A percentile compares a stretch with the other conserved stretches of the same genome.
Conservation (phyloP, 2,329 filamentous ascomycete genomes). For the Scleromitrula shiraiana region DNA sequence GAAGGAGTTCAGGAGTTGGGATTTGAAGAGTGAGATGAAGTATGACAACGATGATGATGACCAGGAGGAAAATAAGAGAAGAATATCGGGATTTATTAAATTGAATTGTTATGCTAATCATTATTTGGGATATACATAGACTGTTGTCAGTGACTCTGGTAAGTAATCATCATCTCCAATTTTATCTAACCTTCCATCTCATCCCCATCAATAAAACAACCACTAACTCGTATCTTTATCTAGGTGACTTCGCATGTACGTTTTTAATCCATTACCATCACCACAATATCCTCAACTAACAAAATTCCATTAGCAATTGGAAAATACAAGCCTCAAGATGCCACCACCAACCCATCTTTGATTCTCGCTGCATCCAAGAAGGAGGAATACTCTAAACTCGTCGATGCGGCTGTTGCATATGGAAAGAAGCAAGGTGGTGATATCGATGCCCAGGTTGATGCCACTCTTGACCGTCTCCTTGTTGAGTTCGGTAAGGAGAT, state of each 20-base stretch:
- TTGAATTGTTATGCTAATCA: constrained; percentile 10
- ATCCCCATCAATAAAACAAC: constrained; percentile 5
- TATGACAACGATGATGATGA: too few species aligned
- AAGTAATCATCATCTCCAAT: too few species aligned
- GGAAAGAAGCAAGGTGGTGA: constrained; percentile 68
- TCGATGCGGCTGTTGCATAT: constrained; percentile 76
- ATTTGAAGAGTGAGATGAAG: too few species aligned
- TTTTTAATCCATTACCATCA: constrained; percentile 25
- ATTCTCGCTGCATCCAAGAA: constrained; percentile 99
- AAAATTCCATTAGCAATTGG: constrained; percentile 61
- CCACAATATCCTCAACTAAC: constrained; percentile 8
- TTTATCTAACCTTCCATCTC: too few species aligned
- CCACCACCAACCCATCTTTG: constrained; percentile 98
- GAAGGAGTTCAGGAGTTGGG: too few species aligned
- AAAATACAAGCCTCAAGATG: constrained; percentile 99
- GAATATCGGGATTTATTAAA: background rate
- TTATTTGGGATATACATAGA: constrained; percentile 40
- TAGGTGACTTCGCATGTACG: constrained; percentile 73
- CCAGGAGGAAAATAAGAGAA: background rate
- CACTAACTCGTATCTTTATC: constrained; percentile 18
- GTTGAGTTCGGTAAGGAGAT: constrained; percentile 99
- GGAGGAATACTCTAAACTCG: constrained; percentile 86
- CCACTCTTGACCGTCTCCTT: constrained; percentile 84
- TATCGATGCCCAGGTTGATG: constrained; percentile 77
- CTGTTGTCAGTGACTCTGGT: constrained; percentile 96